Conservation (phyloP, 257 asterid species). For the Gentiana dahurica region DNA sequence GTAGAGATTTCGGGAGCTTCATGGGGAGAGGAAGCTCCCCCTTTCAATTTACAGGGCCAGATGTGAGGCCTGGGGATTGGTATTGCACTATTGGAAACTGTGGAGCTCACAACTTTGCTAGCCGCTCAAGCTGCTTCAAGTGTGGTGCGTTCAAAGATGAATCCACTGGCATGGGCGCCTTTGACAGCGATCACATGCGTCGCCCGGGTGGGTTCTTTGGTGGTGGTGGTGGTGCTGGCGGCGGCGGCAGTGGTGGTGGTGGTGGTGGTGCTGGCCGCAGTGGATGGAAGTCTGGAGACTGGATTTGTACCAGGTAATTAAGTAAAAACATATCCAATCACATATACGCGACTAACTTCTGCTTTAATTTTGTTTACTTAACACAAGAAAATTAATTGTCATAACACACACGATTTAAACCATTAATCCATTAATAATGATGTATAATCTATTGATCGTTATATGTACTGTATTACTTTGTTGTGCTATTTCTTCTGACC, state of each 20-base stretch:
- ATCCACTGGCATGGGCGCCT: constrained; percentile 17
- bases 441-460: no score
- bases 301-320: constrained; percentile 79
- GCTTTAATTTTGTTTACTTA: no score
- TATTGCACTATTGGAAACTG: constrained; percentile 72
- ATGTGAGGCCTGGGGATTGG: constrained; percentile 99
- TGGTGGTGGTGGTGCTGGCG: constrained; percentile 7
- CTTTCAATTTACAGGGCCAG: constrained; percentile 64
- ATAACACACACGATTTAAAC: no score
- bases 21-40: constrained; percentile 36
- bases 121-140: constrained; percentile 97
- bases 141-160: constrained; percentile 91
- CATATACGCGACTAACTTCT: no score
- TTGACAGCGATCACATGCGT: constrained; percentile 38
- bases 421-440: no score
- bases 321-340: no score
- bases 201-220: constrained; percentile 23
- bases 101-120: constrained; percentile 96
- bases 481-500: no score
- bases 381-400: no score
- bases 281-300: constrained; percentile 95
- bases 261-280: constrained; percentile 47
- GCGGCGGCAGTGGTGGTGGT: constrained; percentile 10
- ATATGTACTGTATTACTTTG: no score
- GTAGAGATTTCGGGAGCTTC: constrained; percentile 29